phyloP scores from a whole-genome alignment of 192 early-diverging fungal genomes.

The Phycomyces blakesleeanus region DNA sequence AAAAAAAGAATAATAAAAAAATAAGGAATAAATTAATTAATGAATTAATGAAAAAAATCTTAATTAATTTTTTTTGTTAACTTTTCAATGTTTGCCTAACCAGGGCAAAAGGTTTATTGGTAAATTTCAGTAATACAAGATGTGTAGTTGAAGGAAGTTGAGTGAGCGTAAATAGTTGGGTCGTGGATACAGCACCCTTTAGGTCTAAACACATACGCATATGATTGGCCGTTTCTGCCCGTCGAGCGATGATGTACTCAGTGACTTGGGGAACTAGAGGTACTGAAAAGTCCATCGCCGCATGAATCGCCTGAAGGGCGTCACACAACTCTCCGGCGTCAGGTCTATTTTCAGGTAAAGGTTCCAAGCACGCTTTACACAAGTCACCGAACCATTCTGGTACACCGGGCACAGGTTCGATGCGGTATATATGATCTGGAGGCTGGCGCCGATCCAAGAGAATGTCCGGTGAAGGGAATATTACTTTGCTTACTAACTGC shows the following conservation, averaged over 20 bases:
- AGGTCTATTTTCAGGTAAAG: constrained; percentile 28
- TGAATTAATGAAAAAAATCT: too few species aligned
- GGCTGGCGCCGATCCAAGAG: constrained; percentile 12
- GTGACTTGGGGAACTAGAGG: constrained; percentile 18
- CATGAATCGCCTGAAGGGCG: constrained; percentile 22
- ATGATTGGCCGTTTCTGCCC: constrained; percentile 26
- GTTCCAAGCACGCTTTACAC: constrained; percentile 24
- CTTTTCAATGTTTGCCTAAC: not conserved
- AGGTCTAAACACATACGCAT: constrained; percentile 14
- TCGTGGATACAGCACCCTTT: constrained; percentile 15
- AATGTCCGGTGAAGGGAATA: constrained; percentile 28
- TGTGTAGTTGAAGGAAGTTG: constrained; percentile 24
- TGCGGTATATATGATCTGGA: constrained; percentile 20
- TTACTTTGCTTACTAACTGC: constrained; percentile 42
- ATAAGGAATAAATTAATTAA: too few species aligned
- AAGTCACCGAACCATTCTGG: constrained; percentile 30
- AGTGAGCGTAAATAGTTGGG: constrained; percentile 23
- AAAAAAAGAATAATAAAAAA: too few species aligned
- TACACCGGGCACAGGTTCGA: constrained; percentile 30
- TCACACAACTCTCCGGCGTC: constrained; percentile 20
- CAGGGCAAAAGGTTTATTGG: constrained; percentile 8
- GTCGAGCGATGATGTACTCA: constrained; percentile 28
- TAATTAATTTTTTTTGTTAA: not conserved
- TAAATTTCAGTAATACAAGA: constrained; percentile 12
- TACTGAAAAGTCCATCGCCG: constrained; percentile 16